These are phyloP conservation scores for Dioscorea dumetorum DNA, from an alignment of 106 monocot species.

Conservation along the genomic window DNA sequence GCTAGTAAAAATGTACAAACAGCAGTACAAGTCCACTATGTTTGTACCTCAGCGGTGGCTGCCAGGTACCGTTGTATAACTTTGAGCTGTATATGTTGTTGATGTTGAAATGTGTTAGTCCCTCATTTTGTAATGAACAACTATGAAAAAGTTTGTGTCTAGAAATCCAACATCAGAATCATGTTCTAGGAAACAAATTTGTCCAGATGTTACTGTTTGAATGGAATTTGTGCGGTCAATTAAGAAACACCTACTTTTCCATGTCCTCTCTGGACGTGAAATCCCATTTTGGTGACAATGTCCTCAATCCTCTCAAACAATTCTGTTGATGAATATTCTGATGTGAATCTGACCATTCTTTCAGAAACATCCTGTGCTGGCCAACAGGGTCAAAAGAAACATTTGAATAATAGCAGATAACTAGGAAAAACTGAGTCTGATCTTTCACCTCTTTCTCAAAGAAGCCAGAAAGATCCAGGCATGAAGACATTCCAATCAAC, in stretches of 20 bases:
- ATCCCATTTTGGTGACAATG: slow-evolving; percentile 69
- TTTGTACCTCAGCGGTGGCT: slow-evolving; percentile 14
- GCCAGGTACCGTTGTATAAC: slow-evolving; percentile 31
- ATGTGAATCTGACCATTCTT: slow-evolving; percentile 83
- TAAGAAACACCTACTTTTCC: slow-evolving; percentile 40
- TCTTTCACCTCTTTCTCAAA: slow-evolving; percentile 41
- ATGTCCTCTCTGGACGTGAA: slow-evolving; percentile 49
- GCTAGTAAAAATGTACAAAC: no score
- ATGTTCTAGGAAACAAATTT: no score
- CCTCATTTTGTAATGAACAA: no score
- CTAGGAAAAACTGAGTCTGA: background rate
- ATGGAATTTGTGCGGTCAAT: no score
- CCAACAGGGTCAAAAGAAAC: background rate
- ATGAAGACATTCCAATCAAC: slow-evolving; percentile 52
- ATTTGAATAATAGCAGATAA: background rate
- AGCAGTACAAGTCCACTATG: no score
- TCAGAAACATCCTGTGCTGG: slow-evolving; percentile 67
- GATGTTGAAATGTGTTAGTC: background rate
- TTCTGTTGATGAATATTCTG: slow-evolving; percentile 58
- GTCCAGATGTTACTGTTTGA: no score
- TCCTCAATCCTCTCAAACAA: slow-evolving; percentile 68
- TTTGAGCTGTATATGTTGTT: slow-evolving; percentile 43
- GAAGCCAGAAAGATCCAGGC: slow-evolving; percentile 48
- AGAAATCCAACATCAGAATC: no score
- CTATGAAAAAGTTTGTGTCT: no score